Conservation (phyloP, 2,329 filamentous ascomycete genomes). For the Calonectria crousiana region DNA sequence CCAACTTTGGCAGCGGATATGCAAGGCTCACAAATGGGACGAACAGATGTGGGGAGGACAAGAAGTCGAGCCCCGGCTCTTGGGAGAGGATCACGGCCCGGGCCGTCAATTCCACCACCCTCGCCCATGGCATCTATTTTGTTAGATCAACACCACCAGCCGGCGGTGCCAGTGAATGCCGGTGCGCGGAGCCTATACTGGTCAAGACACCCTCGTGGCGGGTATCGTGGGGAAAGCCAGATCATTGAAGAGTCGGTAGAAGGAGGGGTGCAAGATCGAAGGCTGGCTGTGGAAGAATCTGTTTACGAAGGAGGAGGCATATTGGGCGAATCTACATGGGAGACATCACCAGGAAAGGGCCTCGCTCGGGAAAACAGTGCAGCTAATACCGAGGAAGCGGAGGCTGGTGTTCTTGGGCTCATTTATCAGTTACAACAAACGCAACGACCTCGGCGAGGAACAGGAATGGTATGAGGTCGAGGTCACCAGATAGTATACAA, state of each 20-base stretch:
- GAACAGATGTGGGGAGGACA: slow-evolving; percentile 58
- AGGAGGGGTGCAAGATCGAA: slow-evolving; percentile 54
- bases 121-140: slow-evolving; percentile 81
- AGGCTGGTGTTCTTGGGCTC: slow-evolving; percentile 68
- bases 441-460: slow-evolving; percentile 62
- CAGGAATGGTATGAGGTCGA: slow-evolving; percentile 49
- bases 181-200: slow-evolving; percentile 61
- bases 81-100: slow-evolving; percentile 45
- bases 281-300: slow-evolving; percentile 65
- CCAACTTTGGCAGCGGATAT: slow-evolving; percentile 69
- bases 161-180: slow-evolving; percentile 59
- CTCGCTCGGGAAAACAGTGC: slow-evolving; percentile 66
- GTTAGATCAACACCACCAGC: slow-evolving; percentile 82
- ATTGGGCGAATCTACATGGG: slow-evolving; percentile 71
- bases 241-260: slow-evolving; percentile 70
- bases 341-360: slow-evolving; percentile 65
- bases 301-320: slow-evolving; percentile 64
- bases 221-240: slow-evolving; percentile 60
- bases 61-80: slow-evolving; percentile 55
- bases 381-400: slow-evolving; percentile 58
- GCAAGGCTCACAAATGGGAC: slow-evolving; percentile 60
- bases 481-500: background rate
- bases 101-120: slow-evolving; percentile 60
- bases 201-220: slow-evolving; percentile 58
- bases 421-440: slow-evolving; percentile 71